Conservation (phyloP, 2,329 filamentous ascomycete genomes). For the Penicillium verrucosum region DNA sequence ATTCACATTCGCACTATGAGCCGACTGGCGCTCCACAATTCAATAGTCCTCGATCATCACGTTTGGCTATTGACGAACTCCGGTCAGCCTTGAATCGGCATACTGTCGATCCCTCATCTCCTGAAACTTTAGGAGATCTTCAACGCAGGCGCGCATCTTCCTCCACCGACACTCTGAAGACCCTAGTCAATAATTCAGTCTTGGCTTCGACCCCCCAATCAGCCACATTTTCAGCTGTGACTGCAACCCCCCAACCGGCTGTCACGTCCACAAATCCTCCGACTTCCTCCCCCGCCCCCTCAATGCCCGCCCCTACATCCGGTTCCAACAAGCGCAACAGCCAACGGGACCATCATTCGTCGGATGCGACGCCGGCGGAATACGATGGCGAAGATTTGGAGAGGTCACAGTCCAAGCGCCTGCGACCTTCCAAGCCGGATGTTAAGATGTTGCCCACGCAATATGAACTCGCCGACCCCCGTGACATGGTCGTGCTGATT, state of each 20-base stretch:
- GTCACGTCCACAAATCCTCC: slow-evolving; percentile 17
- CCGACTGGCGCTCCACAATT: slow-evolving; percentile 29
- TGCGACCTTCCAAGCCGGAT: slow-evolving; percentile 44
- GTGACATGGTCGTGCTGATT: slow-evolving; percentile 86
- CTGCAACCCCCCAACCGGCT: slow-evolving; percentile 11
- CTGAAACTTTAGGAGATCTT: slow-evolving; percentile 34
- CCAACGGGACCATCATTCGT: slow-evolving; percentile 25
- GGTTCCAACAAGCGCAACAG: slow-evolving; percentile 38
- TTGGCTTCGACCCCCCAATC: slow-evolving; percentile 19
- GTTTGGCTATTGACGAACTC: slow-evolving; percentile 41
- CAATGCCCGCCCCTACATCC: slow-evolving; percentile 31
- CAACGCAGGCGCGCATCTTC: slow-evolving; percentile 36
- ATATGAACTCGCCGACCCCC: slow-evolving; percentile 78
- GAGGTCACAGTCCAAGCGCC: slow-evolving; percentile 45
- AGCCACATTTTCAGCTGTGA: slow-evolving; percentile 13
- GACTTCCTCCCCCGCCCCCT: slow-evolving; percentile 19
- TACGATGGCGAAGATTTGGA: slow-evolving; percentile 25
- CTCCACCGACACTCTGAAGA: slow-evolving; percentile 7
- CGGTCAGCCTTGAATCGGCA: slow-evolving; percentile 39
- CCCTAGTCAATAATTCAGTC: slow-evolving; percentile 9
- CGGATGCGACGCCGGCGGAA: slow-evolving; percentile 22
- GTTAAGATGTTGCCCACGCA: slow-evolving; percentile 58
- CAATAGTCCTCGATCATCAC: slow-evolving; percentile 35
- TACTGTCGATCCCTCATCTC: slow-evolving; percentile 36
- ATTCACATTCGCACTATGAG: slow-evolving; percentile 35